These are phyloP conservation scores for Aspergillus aculeatus DNA, from an alignment of 2,329 filamentous ascomycete species.

Conservation along the genomic window DNA sequence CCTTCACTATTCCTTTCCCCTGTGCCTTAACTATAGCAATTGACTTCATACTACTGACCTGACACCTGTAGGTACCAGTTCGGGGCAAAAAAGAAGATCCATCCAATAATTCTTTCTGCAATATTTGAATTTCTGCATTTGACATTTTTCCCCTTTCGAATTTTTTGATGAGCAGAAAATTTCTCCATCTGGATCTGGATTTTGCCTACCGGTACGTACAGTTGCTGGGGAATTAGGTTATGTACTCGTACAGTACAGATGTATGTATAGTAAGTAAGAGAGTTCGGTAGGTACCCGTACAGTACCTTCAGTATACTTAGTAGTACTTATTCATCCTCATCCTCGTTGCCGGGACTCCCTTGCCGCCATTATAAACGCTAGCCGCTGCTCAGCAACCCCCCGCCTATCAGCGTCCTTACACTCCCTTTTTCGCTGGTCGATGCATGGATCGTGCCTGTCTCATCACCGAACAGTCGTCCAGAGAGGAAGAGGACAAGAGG, in stretches of 20 bases:
- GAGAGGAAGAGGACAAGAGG: neutral
- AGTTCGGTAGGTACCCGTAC: conserved; percentile 12
- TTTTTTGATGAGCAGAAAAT: neutral
- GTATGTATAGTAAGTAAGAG: conserved; percentile 2
- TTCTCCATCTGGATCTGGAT: neutral
- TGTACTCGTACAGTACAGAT: conserved; percentile 5
- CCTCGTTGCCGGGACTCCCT: conserved; percentile 41
- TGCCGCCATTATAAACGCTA: conserved; percentile 35
- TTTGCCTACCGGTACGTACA: neutral
- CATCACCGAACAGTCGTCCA: conserved; percentile 10
- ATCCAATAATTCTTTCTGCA: neutral
- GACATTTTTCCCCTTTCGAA: neutral
- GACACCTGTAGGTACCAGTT: conserved; percentile 11
- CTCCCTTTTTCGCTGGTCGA: conserved; percentile 23
- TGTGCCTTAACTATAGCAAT: neutral
- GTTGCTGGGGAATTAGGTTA: neutral
- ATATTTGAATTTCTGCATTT: neutral
- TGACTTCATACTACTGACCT: neutral
- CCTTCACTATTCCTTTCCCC: neutral
- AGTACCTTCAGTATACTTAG: neutral
- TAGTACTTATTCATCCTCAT: neutral
- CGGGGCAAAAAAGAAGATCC: neutral
- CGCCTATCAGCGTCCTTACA: conserved; percentile 32
- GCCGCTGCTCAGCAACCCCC: conserved; percentile 33
- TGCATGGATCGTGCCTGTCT: conserved; percentile 27